These are phyloP conservation scores for Chytriomyces hyalinus DNA, from an alignment of 192 early-diverging fungal species.

Conservation along the genomic window DNA sequence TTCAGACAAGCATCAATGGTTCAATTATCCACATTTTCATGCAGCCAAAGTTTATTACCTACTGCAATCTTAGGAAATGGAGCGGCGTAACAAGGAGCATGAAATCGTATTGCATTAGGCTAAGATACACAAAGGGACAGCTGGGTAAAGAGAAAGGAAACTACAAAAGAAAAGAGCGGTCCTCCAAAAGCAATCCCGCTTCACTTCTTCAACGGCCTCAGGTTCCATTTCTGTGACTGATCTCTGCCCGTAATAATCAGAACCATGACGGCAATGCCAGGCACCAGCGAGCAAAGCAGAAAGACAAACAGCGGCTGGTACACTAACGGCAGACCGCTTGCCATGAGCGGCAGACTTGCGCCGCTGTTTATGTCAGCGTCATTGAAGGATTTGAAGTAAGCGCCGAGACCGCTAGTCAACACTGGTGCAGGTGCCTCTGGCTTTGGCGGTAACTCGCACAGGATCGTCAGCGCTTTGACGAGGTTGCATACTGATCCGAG, in stretches of 20 bases:
- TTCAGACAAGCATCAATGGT: too few species aligned
- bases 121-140: too few species aligned
- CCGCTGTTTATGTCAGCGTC: neutral
- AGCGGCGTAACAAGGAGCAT: too few species aligned
- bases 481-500: constrained; percentile 11
- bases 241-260: neutral
- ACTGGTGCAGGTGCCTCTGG: neutral
- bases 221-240: neutral
- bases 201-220: neutral
- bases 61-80: too few species aligned
- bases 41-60: too few species aligned
- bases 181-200: neutral
- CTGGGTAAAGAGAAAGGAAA: too few species aligned
- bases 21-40: too few species aligned
- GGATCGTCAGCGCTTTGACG: constrained; percentile 16
- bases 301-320: constrained; percentile 3
- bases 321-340: neutral
- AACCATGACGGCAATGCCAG: neutral
- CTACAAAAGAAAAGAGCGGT: neutral
- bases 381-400: neutral
- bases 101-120: too few species aligned
- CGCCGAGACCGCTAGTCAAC: neutral
- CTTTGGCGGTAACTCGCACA: neutral
- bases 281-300: neutral
- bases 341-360: neutral